Percentiles rank a stretch among this genome's conserved stretches.
phyloP scores from a whole-genome alignment of 2,329 filamentous ascomycete genomes.

The Paramyrothecium sp. region DNA sequence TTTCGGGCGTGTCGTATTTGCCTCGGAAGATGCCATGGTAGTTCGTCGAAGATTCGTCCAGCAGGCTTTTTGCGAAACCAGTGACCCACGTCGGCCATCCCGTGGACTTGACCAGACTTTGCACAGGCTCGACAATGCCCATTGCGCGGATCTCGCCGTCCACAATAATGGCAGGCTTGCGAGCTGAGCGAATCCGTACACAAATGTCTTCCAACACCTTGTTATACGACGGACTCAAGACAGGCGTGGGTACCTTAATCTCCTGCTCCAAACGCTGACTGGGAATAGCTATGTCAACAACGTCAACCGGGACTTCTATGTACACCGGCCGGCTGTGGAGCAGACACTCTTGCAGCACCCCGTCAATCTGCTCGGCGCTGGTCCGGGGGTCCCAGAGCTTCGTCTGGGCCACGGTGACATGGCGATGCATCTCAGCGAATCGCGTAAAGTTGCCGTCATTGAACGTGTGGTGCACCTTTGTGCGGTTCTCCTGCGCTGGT shows the following conservation, averaged over 20 bases:
- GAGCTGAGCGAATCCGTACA: slow-evolving; percentile 39
- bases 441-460: slow-evolving; percentile 52
- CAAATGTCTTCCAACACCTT: slow-evolving; percentile 32
- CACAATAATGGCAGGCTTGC: slow-evolving; percentile 48
- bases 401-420: slow-evolving; percentile 48
- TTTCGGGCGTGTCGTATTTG: slow-evolving; percentile 30
- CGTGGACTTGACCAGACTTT: slow-evolving; percentile 40
- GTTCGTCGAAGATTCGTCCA: slow-evolving; percentile 45
- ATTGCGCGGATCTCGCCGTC: slow-evolving; percentile 47
- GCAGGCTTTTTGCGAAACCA: slow-evolving; percentile 46
- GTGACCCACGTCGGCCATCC: slow-evolving; percentile 46
- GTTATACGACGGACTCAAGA: slow-evolving; percentile 18
- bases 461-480: slow-evolving; percentile 52
- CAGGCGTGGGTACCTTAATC: slow-evolving; percentile 17
- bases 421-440: slow-evolving; percentile 47
- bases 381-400: slow-evolving; percentile 39
- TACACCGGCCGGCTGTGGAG: slow-evolving; percentile 55
- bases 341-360: slow-evolving; percentile 46
- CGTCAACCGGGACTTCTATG: slow-evolving; percentile 53
- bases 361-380: slow-evolving; percentile 49
- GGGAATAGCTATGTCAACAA: slow-evolving; percentile 38
- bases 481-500: slow-evolving; percentile 37
- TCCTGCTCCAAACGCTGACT: slow-evolving; percentile 10
- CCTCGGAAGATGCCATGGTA: slow-evolving; percentile 49
- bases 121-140: slow-evolving; percentile 37